Evolutionary conservation across 2,329 filamentous ascomycete species (phyloP).

Genomic region (Trichoderma asperellum): DNA sequence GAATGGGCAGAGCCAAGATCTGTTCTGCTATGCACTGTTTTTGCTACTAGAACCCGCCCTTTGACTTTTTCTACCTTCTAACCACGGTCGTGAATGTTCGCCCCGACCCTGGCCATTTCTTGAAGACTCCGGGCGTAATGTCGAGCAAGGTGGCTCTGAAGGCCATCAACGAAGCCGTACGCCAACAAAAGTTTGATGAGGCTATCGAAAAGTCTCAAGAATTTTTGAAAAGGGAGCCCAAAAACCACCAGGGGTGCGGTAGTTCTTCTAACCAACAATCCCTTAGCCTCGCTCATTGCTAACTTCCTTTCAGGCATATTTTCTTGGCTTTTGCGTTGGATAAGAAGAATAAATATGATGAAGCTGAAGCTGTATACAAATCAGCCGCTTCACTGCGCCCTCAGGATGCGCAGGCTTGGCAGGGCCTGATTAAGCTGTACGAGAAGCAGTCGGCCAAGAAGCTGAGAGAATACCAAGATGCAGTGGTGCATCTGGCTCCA

Average conservation of each 20-base stretch:
- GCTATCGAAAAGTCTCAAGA: constrained; percentile 70
- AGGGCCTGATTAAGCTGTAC: constrained; percentile 84
- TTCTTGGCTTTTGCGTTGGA: constrained; percentile 86
- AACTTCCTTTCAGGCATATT: constrained; percentile 61
- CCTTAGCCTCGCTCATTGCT: constrained; percentile 1
- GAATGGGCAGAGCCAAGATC: neutral
- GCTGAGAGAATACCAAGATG: constrained; percentile 73
- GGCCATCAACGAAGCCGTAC: constrained; percentile 76
- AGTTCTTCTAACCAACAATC: neutral
- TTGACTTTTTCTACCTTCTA: neutral
- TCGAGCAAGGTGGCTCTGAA: constrained; percentile 76
- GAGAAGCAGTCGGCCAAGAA: constrained; percentile 74
- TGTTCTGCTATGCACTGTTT: neutral
- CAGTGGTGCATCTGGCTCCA: constrained; percentile 72
- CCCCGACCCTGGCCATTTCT: neutral
- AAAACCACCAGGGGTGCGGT: constrained; percentile 77
- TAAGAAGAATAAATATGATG: constrained; percentile 70
- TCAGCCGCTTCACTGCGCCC: constrained; percentile 73
- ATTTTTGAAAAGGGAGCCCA: constrained; percentile 71
- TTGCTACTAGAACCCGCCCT: neutral
- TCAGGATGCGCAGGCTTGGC: constrained; percentile 83
- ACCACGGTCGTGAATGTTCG: neutral
- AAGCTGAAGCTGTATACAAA: constrained; percentile 77
- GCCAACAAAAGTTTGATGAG: constrained; percentile 77
- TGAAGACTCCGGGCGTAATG: constrained; percentile 43